Evolutionary conservation across 176 grass and related monocot genomes (phyloP), one percentile per base, ranked within the genome.

Genomic region (Oryza longistaminata): DNA sequence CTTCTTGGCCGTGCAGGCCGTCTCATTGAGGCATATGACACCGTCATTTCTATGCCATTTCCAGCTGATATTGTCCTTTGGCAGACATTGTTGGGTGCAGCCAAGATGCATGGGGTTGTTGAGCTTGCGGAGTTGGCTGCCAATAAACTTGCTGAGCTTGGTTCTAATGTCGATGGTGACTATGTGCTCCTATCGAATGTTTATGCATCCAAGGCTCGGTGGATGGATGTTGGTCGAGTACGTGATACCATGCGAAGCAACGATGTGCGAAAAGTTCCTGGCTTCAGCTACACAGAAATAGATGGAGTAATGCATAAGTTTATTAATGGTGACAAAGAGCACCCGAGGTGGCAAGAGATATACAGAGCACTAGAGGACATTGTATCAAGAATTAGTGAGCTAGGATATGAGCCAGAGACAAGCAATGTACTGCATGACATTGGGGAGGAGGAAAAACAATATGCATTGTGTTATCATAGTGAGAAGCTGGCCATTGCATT

Each of bases 111-210:
- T 80, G 87, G 92, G 35, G 80, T 90, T 74, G 87, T 97, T 77
- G 88, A 83, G 67, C 87, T 94, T 15, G 92, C 92, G 1, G 95
- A 97, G 61, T 72, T 92, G 66, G 87, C 91, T 31, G 75, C 95
- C 3, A 35, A 71, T 22, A 89, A 92, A 73, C 83, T 97, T 58
- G 62, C 74, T 9, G 81, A 94, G 71, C 86, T 93, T 81, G 95
- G 92, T 79, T 97, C 95, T 26, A 91, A 92, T 14, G 64, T 85
- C 74, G 93, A 94, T 67, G 92, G 95, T 44, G 91, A 97, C 76
- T 95, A 94, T 82, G 95, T 97, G 44, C 95, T 97, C 55, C 88
- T 95, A 8, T 93, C 92, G 40, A 97, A 95, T 77, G 87, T 97
- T 11, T 97, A 97, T 73, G 95, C 90, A 0, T 92, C 90, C 45